Percentiles rank a stretch among this genome's conserved stretches.
These are phyloP conservation scores for Cinchona pubescens DNA, from an alignment of 257 asterid genomes.

Conservation along the genomic window DNA sequence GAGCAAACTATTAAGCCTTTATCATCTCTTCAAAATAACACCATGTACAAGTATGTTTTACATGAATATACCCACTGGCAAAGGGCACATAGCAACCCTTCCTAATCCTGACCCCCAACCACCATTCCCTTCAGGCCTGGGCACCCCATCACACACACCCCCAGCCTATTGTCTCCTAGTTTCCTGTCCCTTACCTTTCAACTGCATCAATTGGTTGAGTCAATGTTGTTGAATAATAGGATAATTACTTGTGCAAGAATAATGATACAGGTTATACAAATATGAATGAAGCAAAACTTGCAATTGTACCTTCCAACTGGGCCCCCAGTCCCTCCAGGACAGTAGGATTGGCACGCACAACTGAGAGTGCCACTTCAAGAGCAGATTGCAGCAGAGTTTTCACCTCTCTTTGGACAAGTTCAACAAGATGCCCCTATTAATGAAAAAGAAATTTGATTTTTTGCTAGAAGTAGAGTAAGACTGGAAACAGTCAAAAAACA, in stretches of 20 bases:
- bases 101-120: too few relatives aligned
- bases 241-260: neutral
- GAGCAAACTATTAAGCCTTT: neutral
- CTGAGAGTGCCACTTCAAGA: slow-evolving; percentile 82
- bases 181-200: neutral
- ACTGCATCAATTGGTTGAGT: neutral
- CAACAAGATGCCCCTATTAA: slow-evolving; percentile 88
- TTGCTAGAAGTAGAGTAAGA: neutral
- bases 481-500: neutral
- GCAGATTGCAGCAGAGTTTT: slow-evolving; percentile 82
- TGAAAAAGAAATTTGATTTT: slow-evolving; percentile 14
- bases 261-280: neutral
- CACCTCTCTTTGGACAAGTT: slow-evolving; percentile 92
- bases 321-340: slow-evolving; percentile 94
- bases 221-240: neutral
- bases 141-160: too few relatives aligned
- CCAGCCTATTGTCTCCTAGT: neutral
- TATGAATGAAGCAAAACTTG: neutral
- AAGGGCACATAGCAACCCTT: too few relatives aligned
- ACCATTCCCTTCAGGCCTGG: neutral
- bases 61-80: neutral
- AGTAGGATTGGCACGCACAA: slow-evolving; percentile 85
- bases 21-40: neutral
- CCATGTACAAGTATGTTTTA: neutral
- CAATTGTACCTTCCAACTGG: slow-evolving; percentile 68